These are phyloP conservation scores for Kluyveromyces starmeri DNA, from an alignment of 805 yeast species.

Conservation along the genomic window DNA sequence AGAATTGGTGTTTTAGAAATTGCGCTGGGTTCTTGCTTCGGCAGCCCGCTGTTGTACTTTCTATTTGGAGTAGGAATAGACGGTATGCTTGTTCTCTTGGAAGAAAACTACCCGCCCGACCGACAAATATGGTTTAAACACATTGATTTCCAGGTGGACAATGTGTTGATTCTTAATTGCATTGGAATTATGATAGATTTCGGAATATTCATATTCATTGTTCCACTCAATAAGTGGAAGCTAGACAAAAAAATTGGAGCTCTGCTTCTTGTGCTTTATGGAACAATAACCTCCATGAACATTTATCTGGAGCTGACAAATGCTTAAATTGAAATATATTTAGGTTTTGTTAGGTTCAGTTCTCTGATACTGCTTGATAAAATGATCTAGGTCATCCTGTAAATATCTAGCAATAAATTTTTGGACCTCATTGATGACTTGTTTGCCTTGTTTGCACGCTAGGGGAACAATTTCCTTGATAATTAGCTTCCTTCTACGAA, in stretches of 20 bases:
- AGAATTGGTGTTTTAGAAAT: conserved; percentile 73
- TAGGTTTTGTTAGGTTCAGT: conserved; percentile 9
- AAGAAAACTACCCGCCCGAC: conserved; percentile 4
- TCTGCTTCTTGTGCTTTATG: conserved; percentile 16
- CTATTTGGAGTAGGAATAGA: conserved; percentile 75
- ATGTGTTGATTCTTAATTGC: conserved; percentile 32
- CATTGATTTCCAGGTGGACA: conserved; percentile 33
- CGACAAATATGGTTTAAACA: conserved; percentile 7
- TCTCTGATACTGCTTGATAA: too few species aligned
- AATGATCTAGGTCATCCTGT: conserved; percentile 22
- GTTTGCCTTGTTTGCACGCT: conserved; percentile 10
- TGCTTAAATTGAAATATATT: neutral
- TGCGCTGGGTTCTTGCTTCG: conserved; percentile 95
- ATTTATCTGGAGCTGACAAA: conserved; percentile 12
- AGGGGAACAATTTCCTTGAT: conserved; percentile 15
- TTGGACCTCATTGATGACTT: conserved; percentile 3
- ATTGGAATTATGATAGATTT: conserved; percentile 35
- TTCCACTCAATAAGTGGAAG: conserved; percentile 41
- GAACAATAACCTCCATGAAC: conserved; percentile 13
- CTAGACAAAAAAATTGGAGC: conserved; percentile 37
- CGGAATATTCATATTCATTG: conserved; percentile 30
- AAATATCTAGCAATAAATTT: conserved; percentile 20
- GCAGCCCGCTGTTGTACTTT: conserved; percentile 76
- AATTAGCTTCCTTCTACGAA: conserved; percentile 20
- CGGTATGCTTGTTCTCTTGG: conserved; percentile 40